phyloP scores from a whole-genome alignment of 2,329 filamentous ascomycete species.

The Pseudogymnoascus sp. region DNA sequence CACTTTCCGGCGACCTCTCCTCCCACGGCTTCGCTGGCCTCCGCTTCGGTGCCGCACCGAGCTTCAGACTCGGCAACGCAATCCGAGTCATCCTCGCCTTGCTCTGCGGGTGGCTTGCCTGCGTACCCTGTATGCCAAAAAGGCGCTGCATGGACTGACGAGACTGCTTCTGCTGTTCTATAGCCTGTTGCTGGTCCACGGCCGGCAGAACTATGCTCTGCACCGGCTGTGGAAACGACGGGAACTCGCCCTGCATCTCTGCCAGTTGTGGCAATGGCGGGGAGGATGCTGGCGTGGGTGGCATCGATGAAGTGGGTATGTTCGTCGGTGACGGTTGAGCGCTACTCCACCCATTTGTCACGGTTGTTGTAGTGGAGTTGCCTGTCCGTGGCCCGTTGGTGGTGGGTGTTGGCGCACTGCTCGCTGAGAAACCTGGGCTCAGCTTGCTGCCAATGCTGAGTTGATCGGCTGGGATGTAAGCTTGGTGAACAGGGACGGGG shows the following conservation, averaged over 20 bases:
- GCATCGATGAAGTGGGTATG: background rate
- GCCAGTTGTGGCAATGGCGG: background rate
- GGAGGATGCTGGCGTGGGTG: background rate
- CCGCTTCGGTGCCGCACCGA: background rate
- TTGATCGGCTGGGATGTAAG: slow-evolving; percentile 2
- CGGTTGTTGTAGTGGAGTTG: background rate
- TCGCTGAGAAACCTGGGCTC: background rate
- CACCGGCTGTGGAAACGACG: background rate
- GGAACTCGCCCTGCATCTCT: background rate
- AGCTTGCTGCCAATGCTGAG: slow-evolving; percentile 5
- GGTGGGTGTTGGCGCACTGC: background rate
- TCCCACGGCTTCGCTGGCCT: background rate
- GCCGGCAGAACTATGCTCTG: background rate
- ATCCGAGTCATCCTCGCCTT: background rate
- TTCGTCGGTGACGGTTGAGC: background rate
- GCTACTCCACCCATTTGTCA: background rate
- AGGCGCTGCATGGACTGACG: slow-evolving; percentile 1
- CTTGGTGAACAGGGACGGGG: slow-evolving; percentile 1
- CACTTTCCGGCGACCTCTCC: background rate
- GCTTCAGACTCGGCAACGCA: background rate
- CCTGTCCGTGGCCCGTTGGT: background rate
- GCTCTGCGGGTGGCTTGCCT: slow-evolving; percentile 1
- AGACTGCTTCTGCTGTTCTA: background rate
- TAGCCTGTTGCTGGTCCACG: background rate
- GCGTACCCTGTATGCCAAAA: background rate